These are phyloP conservation scores for Diaporthe destruens DNA, from an alignment of 2,329 filamentous ascomycete species.

Conservation along the genomic window DNA sequence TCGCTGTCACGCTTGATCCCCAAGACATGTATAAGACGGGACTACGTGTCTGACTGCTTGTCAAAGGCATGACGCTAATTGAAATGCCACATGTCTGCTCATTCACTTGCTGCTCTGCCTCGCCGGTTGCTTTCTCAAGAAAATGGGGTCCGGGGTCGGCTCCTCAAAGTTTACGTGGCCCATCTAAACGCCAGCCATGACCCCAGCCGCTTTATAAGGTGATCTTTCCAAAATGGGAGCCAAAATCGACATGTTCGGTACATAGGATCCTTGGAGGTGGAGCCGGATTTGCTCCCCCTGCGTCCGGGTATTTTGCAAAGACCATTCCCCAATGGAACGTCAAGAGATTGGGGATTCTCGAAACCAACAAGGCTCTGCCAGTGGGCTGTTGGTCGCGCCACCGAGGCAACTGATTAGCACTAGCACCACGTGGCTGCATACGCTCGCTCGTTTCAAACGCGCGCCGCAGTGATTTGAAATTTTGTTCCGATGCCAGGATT, in stretches of 20 bases:
- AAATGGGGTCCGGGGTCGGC: neutral
- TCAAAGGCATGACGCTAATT: neutral
- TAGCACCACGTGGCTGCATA: neutral
- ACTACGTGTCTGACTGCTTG: no score
- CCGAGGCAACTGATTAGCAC: neutral
- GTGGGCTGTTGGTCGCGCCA: neutral
- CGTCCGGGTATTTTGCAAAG: neutral
- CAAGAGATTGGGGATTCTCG: neutral
- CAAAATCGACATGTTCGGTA: neutral
- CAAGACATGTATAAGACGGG: neutral
- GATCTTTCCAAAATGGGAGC: neutral
- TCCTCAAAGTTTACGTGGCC: neutral
- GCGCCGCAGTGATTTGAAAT: neutral
- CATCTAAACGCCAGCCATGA: no score
- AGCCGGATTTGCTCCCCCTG: neutral
- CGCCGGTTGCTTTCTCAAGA: neutral
- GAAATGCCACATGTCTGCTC: neutral
- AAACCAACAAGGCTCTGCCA: neutral
- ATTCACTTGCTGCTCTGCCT: neutral
- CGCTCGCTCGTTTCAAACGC: neutral
- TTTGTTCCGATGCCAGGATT: neutral
- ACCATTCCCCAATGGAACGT: neutral
- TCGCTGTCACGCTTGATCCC: neutral
- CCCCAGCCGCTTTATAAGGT: neutral
- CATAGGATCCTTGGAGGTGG: no score